A percentile compares a stretch with the other conserved stretches of the same genome.
Conservation (phyloP, 768 basidiomycete genomes). For the Tulasnella sp. region DNA sequence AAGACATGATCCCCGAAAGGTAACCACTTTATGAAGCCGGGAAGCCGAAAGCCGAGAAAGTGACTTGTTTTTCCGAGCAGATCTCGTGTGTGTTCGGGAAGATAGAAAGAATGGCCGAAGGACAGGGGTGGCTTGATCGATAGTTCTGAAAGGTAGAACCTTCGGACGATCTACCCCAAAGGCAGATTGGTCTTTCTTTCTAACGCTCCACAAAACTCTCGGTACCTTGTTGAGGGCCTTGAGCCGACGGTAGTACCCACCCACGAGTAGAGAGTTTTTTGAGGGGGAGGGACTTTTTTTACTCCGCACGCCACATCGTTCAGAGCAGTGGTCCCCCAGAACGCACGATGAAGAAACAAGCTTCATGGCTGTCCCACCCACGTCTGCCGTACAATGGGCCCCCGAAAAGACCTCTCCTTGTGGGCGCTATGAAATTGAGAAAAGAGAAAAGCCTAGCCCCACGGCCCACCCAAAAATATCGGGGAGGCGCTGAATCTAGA, state of each 20-base stretch:
- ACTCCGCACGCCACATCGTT: neutral
- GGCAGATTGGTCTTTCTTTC: neutral
- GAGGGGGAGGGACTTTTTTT: neutral
- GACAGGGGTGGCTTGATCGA: neutral
- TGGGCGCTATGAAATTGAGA: neutral
- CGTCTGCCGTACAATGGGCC: neutral
- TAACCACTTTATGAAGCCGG: neutral
- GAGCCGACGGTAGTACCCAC: neutral
- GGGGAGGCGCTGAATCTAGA: neutral
- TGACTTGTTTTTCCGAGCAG: neutral
- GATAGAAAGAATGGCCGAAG: neutral
- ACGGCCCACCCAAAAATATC: neutral
- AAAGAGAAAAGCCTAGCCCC: neutral
- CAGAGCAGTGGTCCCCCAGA: neutral
- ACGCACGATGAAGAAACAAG: neutral
- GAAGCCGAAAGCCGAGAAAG: neutral
- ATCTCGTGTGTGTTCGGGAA: neutral
- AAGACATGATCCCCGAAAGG: conserved; percentile 6
- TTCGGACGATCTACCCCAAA: neutral
- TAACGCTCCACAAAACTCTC: neutral
- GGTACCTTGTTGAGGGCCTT: neutral
- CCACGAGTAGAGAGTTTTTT: neutral
- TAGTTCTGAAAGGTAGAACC: neutral
- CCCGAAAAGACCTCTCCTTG: neutral
- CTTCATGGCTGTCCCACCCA: neutral